Conservation (phyloP, 768 basidiomycete species). For the Kwoniella botswanensis region DNA sequence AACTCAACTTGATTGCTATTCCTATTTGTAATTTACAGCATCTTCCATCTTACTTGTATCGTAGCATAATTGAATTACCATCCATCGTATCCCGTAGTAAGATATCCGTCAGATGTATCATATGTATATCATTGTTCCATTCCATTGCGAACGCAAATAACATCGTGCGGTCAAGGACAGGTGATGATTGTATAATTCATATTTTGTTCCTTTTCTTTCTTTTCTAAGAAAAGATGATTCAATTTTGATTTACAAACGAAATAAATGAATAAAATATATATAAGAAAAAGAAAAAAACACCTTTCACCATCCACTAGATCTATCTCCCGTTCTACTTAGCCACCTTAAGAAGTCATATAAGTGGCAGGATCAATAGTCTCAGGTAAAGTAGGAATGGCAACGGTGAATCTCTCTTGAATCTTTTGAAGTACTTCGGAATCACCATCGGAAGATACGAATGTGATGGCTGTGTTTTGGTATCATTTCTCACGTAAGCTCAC, state of each 20-base stretch:
- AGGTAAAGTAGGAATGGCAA: constrained; percentile 92
- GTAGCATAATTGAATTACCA: too few species aligned
- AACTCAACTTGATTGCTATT: too few species aligned
- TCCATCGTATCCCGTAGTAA: too few species aligned
- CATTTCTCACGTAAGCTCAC: too few species aligned
- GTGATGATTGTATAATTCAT: too few species aligned
- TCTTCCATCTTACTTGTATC: too few species aligned
- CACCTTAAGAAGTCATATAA: constrained; percentile 65
- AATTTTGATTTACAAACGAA: constrained; percentile 4
- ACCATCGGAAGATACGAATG: constrained; percentile 88
- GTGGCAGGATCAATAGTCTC: constrained; percentile 91
- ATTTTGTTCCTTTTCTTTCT: too few species aligned
- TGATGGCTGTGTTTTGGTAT: constrained; percentile 67
- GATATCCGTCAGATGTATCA: too few species aligned
- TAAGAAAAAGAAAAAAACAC: not conserved
- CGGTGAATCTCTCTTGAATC: constrained; percentile 96
- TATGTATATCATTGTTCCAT: too few species aligned
- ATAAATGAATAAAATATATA: not conserved
- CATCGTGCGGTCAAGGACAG: too few species aligned
- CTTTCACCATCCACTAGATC: constrained; percentile 2
- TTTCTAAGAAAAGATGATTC: not conserved
- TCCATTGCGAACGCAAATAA: too few species aligned
- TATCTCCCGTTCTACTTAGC: not conserved
- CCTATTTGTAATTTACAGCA: too few species aligned
- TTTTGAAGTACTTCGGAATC: constrained; percentile 93